Conservation (phyloP, 768 basidiomycete species). For the Grammothele lineata region DNA sequence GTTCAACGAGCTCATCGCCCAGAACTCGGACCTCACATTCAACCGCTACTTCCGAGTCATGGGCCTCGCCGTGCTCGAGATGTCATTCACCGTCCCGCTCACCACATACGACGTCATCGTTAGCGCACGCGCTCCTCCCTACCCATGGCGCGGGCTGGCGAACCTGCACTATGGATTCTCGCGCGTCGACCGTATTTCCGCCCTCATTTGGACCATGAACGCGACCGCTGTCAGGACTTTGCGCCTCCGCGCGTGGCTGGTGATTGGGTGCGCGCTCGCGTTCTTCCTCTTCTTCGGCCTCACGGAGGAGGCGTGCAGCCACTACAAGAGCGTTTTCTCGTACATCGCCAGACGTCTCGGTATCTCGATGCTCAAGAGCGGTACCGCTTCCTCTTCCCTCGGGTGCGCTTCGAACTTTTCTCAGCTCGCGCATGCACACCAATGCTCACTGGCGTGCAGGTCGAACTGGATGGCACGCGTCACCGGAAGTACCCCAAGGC, state of each 20-base stretch:
- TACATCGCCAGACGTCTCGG: conserved; percentile 25
- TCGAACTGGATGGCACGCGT: too few relatives aligned
- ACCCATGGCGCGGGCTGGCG: conserved; percentile 44
- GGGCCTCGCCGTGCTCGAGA: conserved; percentile 27
- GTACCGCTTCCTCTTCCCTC: too few relatives aligned
- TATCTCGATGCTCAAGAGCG: conserved; percentile 8
- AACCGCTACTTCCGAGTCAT: conserved; percentile 42
- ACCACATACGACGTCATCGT: conserved; percentile 23
- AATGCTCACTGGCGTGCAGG: too few relatives aligned
- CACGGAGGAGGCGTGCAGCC: conserved; percentile 39
- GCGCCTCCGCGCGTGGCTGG: conserved; percentile 30
- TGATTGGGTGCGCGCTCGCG: conserved; percentile 32
- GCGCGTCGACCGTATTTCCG: conserved; percentile 34
- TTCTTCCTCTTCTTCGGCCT: conserved; percentile 55
- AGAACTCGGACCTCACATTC: conserved; percentile 32
- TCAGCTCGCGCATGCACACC: too few relatives aligned
- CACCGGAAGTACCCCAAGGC: too few relatives aligned
- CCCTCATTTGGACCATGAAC: conserved; percentile 33
- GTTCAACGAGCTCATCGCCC: conserved; percentile 22
- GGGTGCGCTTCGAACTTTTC: too few relatives aligned
- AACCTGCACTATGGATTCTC: conserved; percentile 48
- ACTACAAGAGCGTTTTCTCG: conserved; percentile 30
- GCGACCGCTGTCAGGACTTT: conserved; percentile 4
- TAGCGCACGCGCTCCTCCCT: conserved; percentile 21
- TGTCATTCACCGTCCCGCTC: conserved; percentile 29